A percentile compares a stretch with the other conserved stretches of the same genome.
phyloP scores from a whole-genome alignment of 345 rosid genomes.

The Hibiscus syriacus region DNA sequence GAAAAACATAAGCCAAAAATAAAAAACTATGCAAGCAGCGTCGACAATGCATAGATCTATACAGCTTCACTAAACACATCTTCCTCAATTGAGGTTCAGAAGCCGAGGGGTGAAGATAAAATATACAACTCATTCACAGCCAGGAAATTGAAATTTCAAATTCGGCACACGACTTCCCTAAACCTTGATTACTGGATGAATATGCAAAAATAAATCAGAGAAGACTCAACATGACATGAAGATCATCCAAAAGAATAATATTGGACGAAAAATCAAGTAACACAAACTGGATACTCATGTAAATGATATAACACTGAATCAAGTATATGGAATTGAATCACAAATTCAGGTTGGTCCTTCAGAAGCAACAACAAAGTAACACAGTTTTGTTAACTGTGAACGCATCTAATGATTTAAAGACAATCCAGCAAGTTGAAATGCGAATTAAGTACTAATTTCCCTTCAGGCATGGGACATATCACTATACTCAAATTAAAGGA shows the following conservation, averaged over 20 bases:
- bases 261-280: not conserved
- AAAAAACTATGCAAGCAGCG: not conserved
- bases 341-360: not conserved
- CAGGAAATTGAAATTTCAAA: too few relatives aligned
- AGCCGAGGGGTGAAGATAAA: too few relatives aligned
- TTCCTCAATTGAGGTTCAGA: not conserved
- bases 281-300: not conserved
- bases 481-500: conserved; percentile 18
- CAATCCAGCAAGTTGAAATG: conserved; percentile 3
- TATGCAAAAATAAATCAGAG: not conserved
- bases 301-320: not conserved
- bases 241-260: not conserved
- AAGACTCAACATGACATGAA: too few relatives aligned
- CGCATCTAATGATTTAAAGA: conserved; percentile 4
- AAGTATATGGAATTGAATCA: not conserved
- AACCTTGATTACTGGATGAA: not conserved
- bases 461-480: not conserved
- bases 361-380: not conserved
- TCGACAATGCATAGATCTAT: too few relatives aligned
- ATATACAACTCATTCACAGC: too few relatives aligned
- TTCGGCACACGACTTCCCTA: too few relatives aligned
- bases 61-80: not conserved
- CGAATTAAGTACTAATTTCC: not conserved
- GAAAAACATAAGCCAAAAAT: not conserved
- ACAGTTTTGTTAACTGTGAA: too few relatives aligned